Conservation (phyloP, 495 filamentous ascomycete genomes). For the Barbatosphaeria neglecta region DNA sequence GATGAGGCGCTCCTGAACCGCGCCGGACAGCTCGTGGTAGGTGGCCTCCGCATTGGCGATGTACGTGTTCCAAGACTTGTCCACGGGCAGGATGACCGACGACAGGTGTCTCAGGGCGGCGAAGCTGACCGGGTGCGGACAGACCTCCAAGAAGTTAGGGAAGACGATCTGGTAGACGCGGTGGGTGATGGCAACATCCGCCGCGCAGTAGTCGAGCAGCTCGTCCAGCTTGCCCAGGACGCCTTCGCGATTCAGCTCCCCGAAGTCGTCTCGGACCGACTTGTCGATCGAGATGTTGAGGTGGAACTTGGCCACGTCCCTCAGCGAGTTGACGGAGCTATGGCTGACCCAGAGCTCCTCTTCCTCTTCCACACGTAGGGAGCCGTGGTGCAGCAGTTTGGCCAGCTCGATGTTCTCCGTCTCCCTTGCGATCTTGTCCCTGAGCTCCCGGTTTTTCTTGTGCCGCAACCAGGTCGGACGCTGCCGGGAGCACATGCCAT, state of each 20-base stretch:
- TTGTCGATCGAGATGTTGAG: conserved; percentile 89
- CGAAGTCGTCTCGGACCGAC: conserved; percentile 73
- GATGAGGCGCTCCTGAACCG: conserved; percentile 60
- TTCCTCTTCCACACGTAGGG: conserved; percentile 64
- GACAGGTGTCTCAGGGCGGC: conserved; percentile 85
- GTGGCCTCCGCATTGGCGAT: conserved; percentile 70
- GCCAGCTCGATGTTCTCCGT: conserved; percentile 59
- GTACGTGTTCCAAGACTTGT: conserved; percentile 79
- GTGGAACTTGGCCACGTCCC: conserved; percentile 95
- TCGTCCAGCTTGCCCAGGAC: conserved; percentile 61
- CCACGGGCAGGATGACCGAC: conserved; percentile 81
- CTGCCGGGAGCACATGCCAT: conserved; percentile 97
- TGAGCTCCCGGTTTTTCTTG: conserved; percentile 73
- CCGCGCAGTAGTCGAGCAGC: conserved; percentile 88
- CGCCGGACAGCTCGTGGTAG: conserved; percentile 64
- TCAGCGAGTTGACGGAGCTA: conserved; percentile 88
- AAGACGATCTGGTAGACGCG: conserved; percentile 87
- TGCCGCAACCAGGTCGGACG: conserved; percentile 94
- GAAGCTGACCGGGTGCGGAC: conserved; percentile 96
- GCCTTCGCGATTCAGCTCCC: conserved; percentile 60
- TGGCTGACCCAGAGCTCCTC: conserved; percentile 92
- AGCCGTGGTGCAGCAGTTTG: conserved; percentile 53
- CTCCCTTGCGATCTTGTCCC: conserved; percentile 67
- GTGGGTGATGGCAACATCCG: conserved; percentile 87
- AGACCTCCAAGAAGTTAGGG: conserved; percentile 72